A percentile compares a stretch with the other conserved stretches of the same genome.
Evolutionary conservation across 495 filamentous ascomycete genomes (phyloP).

Genomic region (Parathielavia appendiculata): DNA sequence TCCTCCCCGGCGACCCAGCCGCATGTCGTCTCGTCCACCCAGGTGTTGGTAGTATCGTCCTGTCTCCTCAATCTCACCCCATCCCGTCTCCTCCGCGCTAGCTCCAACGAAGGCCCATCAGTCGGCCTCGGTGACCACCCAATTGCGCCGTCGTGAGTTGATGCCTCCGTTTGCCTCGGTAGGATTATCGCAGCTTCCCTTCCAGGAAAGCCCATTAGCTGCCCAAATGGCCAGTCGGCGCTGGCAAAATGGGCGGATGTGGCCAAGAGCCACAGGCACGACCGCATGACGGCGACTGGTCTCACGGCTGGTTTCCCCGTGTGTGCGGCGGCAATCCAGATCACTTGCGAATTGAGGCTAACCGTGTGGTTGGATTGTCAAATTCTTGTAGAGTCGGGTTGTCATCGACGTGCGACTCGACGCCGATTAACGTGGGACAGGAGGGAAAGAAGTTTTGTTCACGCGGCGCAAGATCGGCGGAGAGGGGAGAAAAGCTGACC

Average conservation of each 20-base stretch:
- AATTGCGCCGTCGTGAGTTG: conserved; percentile 8
- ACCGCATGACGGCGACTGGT: conserved; percentile 10
- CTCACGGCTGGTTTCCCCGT: background rate
- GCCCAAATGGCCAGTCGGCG: conserved; percentile 8
- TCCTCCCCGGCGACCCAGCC: conserved; percentile 29
- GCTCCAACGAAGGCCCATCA: conserved; percentile 5
- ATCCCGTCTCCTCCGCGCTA: conserved; percentile 13
- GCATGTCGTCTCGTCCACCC: conserved; percentile 34
- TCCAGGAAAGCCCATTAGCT: background rate
- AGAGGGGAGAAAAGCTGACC: background rate
- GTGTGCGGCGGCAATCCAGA: background rate
- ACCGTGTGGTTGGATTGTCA: background rate
- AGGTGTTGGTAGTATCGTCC: conserved; percentile 19
- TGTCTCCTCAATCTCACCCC: conserved; percentile 9
- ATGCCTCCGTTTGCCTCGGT: conserved; percentile 11
- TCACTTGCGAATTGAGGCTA: background rate
- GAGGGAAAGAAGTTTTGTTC: background rate
- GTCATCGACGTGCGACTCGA: background rate
- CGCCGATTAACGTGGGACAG: background rate
- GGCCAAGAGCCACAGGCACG: conserved; percentile 6
- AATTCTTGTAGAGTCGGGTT: too few species aligned
- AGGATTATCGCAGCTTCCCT: background rate
- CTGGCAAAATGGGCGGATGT: background rate
- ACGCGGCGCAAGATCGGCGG: background rate
- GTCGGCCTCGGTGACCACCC: conserved; percentile 19